Evolutionary conservation across 495 filamentous ascomycete genomes (phyloP), one percentile per base, ranked within the genome.

Genomic region (Aspergillus sclerotiicarbonarius): DNA sequence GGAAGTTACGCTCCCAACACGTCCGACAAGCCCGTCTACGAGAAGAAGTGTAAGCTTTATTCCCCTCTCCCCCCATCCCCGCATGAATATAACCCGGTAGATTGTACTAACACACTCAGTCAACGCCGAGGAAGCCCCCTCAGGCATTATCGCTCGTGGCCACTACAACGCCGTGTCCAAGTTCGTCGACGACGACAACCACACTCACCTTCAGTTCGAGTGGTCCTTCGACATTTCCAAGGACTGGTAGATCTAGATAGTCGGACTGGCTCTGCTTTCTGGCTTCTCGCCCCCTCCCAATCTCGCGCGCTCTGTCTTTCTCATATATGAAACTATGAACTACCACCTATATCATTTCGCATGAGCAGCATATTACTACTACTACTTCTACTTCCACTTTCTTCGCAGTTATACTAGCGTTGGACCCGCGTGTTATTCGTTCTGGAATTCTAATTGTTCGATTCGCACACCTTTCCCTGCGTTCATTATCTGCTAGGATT

Each of bases 201-300:
- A 90, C 70, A 84, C 79, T 31, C 91, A 98, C 72, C 80, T 98
- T 39, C 75, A 85, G 64, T 98, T 98, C 74, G 86, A 92, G 56
- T 98, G 94, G 94, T 80, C 83, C 50, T 97, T 98, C 64, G 88
- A 96, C 63, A 96, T 98, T 67, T 81, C 84, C 71, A 98, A 97
- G 81, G 89, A 93, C 68, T 98, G 94, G 95, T 76, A 68, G 46
- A 61, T 47, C 25, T 25, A 25, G 25, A 25, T 25, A 25, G 25
- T 25, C 25, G 25, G 25, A 25, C 25, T 25, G 25, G 25, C 25
- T 25, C 25, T 25, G 25, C 25, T 25, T 25, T 19, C 48, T 53
- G 41, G 37, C 47, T 51, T 43, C n/a, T n/a, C n/a, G n/a, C n/a
- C n/a, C n/a, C n/a, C n/a, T n/a, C 41, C 45, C 32, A 31, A 30